These are phyloP conservation scores for Saraca asoca DNA, from an alignment of 331 rosid genomes.

Conservation along the genomic window DNA sequence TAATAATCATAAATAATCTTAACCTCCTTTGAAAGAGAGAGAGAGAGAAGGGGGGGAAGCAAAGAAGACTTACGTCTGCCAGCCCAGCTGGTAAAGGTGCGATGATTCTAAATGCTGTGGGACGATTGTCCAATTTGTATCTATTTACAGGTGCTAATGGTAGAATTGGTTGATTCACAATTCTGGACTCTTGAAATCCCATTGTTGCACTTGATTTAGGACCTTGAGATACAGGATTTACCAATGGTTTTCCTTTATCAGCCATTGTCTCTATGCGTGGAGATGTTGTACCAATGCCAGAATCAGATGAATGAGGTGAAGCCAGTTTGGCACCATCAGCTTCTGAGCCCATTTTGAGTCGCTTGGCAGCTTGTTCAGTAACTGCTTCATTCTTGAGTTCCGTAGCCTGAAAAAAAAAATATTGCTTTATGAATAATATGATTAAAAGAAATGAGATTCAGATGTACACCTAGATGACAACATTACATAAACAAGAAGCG, in stretches of 20 bases:
- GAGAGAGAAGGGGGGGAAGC: conserved; percentile 20
- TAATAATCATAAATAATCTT: too few relatives aligned
- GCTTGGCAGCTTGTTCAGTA: conserved; percentile 68
- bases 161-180: conserved; percentile 59
- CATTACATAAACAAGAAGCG: background rate
- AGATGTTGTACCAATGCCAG: conserved; percentile 44
- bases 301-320: conserved; percentile 56
- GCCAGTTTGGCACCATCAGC: conserved; percentile 56
- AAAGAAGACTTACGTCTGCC: conserved; percentile 65
- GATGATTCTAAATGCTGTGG: conserved; percentile 70
- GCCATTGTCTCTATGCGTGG: conserved; percentile 46
- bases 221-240: conserved; percentile 45
- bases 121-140: conserved; percentile 83
- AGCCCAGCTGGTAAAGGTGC: conserved; percentile 83
- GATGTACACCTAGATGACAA: conserved; percentile 7
- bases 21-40: background rate
- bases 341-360: conserved; percentile 57
- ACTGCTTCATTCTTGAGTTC: conserved; percentile 67
- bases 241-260: conserved; percentile 55
- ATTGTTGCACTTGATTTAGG: conserved; percentile 56
- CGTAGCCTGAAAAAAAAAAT: conserved; percentile 59
- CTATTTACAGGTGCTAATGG: conserved; percentile 59
- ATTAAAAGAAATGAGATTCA: conserved; percentile 10
- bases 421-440: conserved; percentile 25
- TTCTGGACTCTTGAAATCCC: conserved; percentile 52